Percentiles rank a stretch among this genome's conserved stretches.
These are phyloP conservation scores for Penicillium sp. DNA, from an alignment of 2,329 filamentous ascomycete genomes.

Conservation along the genomic window DNA sequence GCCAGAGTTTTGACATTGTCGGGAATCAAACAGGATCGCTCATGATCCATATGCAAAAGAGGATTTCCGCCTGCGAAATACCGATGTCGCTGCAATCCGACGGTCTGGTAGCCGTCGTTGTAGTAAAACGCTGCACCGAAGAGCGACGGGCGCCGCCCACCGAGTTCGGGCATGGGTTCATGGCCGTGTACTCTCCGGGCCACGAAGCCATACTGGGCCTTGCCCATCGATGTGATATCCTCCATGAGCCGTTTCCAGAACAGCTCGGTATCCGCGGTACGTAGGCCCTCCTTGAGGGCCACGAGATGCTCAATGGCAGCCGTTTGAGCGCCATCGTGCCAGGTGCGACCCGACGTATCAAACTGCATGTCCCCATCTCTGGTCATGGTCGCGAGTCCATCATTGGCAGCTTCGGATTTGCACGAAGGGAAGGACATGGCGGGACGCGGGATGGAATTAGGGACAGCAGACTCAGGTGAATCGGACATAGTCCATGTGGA, in stretches of 20 bases:
- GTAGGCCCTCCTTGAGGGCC: slow-evolving; percentile 54
- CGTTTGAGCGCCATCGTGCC: slow-evolving; percentile 51
- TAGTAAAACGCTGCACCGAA: slow-evolving; percentile 64
- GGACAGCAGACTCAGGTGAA: slow-evolving; percentile 31
- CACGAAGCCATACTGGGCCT: slow-evolving; percentile 65
- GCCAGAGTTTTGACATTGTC: slow-evolving; percentile 57
- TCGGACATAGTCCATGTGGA: slow-evolving; percentile 34
- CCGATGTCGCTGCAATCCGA: slow-evolving; percentile 55
- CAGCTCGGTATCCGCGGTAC: slow-evolving; percentile 50
- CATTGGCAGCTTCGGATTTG: slow-evolving; percentile 29
- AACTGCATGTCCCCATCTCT: slow-evolving; percentile 24
- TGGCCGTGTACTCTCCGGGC: slow-evolving; percentile 60
- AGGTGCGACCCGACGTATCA: slow-evolving; percentile 22
- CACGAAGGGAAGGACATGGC: slow-evolving; percentile 30
- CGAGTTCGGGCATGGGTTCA: slow-evolving; percentile 58
- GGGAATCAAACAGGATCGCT: slow-evolving; percentile 66
- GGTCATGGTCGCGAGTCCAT: slow-evolving; percentile 19
- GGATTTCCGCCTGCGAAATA: slow-evolving; percentile 63
- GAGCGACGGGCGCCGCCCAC: slow-evolving; percentile 58
- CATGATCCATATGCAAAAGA: slow-evolving; percentile 65
- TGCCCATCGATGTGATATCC: slow-evolving; percentile 58
- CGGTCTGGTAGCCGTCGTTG: slow-evolving; percentile 54
- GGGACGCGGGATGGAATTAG: slow-evolving; percentile 24
- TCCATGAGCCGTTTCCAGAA: slow-evolving; percentile 64
- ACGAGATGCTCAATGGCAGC: slow-evolving; percentile 59